Evolutionary conservation across 208 protist genomes (phyloP), one percentile per base, ranked within the genome.

Genomic region (Acanthamoeba castellanii): DNA sequence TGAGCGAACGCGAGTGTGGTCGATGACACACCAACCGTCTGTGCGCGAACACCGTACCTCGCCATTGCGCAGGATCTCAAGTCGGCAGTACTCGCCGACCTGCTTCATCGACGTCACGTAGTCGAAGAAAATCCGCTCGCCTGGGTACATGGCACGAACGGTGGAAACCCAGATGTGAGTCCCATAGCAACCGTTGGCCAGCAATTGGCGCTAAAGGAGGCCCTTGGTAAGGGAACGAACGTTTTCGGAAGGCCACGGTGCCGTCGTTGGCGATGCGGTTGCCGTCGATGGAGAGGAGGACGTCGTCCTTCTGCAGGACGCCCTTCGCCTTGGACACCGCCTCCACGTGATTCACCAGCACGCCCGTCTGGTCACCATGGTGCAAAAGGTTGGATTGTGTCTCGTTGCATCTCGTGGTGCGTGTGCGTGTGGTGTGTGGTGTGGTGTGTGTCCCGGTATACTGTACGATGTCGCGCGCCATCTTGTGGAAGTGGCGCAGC

Each of bases 181-280:
- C 37, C 2, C 42, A 47, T 9, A 52, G 30, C 20, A 82, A 82
- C 14, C 37, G 42, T 47, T 47, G 42, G 0, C 42, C 42, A 47
- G 42, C 22, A 22, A n/a, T 37, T 0, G 66, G 66, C 0, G 30
- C 22, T 37, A n/a, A 74, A 14, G 37, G n/a, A 84, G n/a, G 18
- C 14, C 30, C 59, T 64, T 27, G 25, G 25, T 64, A 1, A 64
- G 37, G 37, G 37, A 64, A 64, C 81, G 81, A 32, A 76, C 94
- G 72, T 87, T 81, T 70, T 5, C 96, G 70, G 59, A 96, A 97
- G 20, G 89, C 42, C 13, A 97, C 78, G 9, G 95, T 97, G n/a
- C 94, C 95, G 70, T 97, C 96, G 76, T 97, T 97, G 20, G 74
- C 95, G 52, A 97, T 95, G 90, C 22, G 30, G 37, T 74, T 37